Evolutionary conservation across 306 rosid genomes (phyloP).

Genomic region (Mimosa pudica): DNA sequence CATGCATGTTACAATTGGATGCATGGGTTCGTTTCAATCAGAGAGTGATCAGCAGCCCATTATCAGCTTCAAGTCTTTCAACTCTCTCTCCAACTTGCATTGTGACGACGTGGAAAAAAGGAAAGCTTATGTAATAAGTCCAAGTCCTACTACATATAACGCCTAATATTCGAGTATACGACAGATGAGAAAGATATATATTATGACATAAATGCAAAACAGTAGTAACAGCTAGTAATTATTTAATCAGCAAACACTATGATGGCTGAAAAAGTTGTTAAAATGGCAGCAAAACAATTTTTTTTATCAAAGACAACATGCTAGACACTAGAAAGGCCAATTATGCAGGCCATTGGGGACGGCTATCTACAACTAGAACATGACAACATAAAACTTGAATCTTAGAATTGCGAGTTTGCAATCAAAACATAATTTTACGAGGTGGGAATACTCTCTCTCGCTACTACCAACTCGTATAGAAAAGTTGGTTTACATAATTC

Average conservation of each 20-base stretch:
- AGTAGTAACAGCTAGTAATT: too few relatives aligned
- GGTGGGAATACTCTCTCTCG: not conserved
- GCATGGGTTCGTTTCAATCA: not conserved
- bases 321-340: constrained; percentile 19
- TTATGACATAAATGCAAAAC: too few relatives aligned
- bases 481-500: not conserved
- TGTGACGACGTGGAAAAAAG: constrained; percentile 20
- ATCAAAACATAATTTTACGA: not conserved
- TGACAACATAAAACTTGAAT: constrained; percentile 23
- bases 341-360: constrained; percentile 42
- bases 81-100: constrained; percentile 10
- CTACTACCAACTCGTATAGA: too few relatives aligned
- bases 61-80: constrained; percentile 42
- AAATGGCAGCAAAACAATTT: not conserved
- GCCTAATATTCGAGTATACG: not conserved
- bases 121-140: not conserved
- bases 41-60: constrained; percentile 48
- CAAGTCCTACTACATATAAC: not conserved
- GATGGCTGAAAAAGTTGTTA: not conserved
- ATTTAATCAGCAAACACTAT: not conserved
- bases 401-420: not conserved
- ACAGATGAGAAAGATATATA: not conserved
- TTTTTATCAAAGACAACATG: not conserved
- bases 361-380: constrained; percentile 23
- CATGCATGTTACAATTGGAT: not conserved